Evolutionary conservation across 164 flowering plant genomes (phyloP), one percentile per base, ranked within the genome.

Genomic region (Kalanchoe fedtschenkoi): DNA sequence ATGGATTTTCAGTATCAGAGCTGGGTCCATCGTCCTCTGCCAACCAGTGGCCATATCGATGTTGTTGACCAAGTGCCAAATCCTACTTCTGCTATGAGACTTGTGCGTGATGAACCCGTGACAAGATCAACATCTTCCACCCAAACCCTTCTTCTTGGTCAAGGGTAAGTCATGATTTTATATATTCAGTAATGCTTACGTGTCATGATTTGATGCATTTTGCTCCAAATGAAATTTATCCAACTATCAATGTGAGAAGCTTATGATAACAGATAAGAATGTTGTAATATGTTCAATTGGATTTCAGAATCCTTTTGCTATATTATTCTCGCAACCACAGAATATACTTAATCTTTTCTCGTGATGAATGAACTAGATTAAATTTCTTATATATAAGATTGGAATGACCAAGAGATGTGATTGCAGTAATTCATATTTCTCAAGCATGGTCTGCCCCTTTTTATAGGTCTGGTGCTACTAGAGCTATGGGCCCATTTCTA

Each of bases 1-100:
- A 43, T 70, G 63, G 70, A 67, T 69, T 35, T 70, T 34, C 77
- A 73, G 9, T 71, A 75, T 65, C 78, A 66, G 9, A 66, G 53
- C 60, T 70, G 75, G 77, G 71, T 67, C 17, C 75, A 62, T 39
- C 69, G 51, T 51, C 56, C 69, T 39, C 57, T 61, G 51, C 60
- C 63, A 46, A 16, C 68, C 21, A 62, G 58, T 34, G 58, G 67
- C 34, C 80, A 71, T 19, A 13, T 70, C 9, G 63, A 64, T 39
- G 68, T 62, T 41, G 66, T 68, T 24, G 79, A 74, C 57, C 75
- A 68, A 53, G 67, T 69, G 47, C 55, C 77, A 39, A 61, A 65
- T 63, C 66, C 72, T 42, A 58, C 62, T 60, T 63, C 41, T 28
- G 14, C 66, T 10, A 34, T 60, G 59, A 71, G 77, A 63, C 44